Conservation (phyloP, 2,329 filamentous ascomycete genomes). For the Microcyclospora pomicola region DNA sequence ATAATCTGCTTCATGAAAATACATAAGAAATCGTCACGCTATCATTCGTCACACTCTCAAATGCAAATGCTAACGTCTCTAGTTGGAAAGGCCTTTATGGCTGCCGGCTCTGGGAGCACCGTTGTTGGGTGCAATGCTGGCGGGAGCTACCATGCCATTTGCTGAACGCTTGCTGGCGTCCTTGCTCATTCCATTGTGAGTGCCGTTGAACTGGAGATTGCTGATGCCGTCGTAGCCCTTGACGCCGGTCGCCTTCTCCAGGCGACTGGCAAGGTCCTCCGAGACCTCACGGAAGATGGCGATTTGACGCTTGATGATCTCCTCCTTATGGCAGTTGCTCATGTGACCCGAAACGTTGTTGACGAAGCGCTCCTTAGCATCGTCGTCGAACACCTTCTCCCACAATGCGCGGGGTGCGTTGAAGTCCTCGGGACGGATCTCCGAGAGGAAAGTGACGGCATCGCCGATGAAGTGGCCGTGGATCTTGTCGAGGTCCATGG, state of each 20-base stretch:
- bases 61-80: no score
- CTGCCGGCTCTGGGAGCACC: conserved; percentile 35
- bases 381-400: conserved; percentile 48
- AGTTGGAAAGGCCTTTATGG: conserved; percentile 18
- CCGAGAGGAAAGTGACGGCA: conserved; percentile 37
- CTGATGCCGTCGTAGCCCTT: conserved; percentile 47
- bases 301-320: conserved; percentile 51
- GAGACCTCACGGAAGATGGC: conserved; percentile 51
- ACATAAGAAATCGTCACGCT: no score
- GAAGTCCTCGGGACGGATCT: conserved; percentile 41
- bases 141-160: conserved; percentile 31
- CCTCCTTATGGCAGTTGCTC: conserved; percentile 42
- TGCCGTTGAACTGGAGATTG: conserved; percentile 44
- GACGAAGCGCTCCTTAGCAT: conserved; percentile 44
- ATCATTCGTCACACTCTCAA: no score
- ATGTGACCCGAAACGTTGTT: conserved; percentile 49
- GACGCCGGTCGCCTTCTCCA: conserved; percentile 50
- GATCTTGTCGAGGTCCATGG: conserved; percentile 34
- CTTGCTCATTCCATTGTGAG: conserved; percentile 47
- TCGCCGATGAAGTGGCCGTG: conserved; percentile 38
- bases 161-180: conserved; percentile 33
- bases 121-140: conserved; percentile 26
- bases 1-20: no score
- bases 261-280: conserved; percentile 40
- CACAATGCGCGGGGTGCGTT: conserved; percentile 44